These are phyloP conservation scores for Rhizopus delemar DNA, from an alignment of 371 early-diverging fungal genomes.

Conservation along the genomic window DNA sequence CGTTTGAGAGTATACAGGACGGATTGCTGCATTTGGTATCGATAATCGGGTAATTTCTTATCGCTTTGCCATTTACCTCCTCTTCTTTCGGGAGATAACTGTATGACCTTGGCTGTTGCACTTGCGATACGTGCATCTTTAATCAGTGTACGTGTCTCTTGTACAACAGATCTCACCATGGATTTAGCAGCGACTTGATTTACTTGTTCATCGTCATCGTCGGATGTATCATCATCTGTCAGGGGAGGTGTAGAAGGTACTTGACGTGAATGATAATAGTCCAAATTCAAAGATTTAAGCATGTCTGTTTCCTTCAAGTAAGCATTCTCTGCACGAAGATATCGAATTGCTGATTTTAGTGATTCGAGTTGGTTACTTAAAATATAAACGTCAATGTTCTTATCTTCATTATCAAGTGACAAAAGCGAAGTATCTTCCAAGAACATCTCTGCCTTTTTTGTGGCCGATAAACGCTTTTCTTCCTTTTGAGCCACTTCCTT, in stretches of 20 bases:
- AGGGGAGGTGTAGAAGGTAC: slow-evolving; percentile 1
- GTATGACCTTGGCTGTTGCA: slow-evolving; percentile 56
- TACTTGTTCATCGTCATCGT: neutral
- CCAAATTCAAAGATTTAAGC: slow-evolving; percentile 38
- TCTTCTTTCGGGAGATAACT: slow-evolving; percentile 20
- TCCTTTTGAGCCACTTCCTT: slow-evolving; percentile 46
- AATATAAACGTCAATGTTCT: slow-evolving; percentile 15
- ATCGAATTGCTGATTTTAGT: slow-evolving; percentile 73
- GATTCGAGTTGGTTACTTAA: slow-evolving; percentile 53
- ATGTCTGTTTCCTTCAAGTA: slow-evolving; percentile 69
- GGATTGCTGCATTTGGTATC: slow-evolving; percentile 73
- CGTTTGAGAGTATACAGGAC: slow-evolving; percentile 63
- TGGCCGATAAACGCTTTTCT: slow-evolving; percentile 40
- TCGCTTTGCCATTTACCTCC: slow-evolving; percentile 62
- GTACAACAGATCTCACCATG: slow-evolving; percentile 34
- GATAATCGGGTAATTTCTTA: slow-evolving; percentile 62
- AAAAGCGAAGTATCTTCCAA: slow-evolving; percentile 13
- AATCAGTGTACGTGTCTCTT: slow-evolving; percentile 33
- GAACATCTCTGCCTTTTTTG: slow-evolving; percentile 30
- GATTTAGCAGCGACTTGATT: slow-evolving; percentile 23
- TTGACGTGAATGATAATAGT: slow-evolving; percentile 5
- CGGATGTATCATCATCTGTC: slow-evolving; percentile 7
- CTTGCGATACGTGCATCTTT: slow-evolving; percentile 51
- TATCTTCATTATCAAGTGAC: slow-evolving; percentile 9
- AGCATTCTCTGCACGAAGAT: slow-evolving; percentile 80